Base-by-base conservation (phyloP, 2,329 filamentous ascomycete species). In the Microdochium trichocladiopsis region DNA sequence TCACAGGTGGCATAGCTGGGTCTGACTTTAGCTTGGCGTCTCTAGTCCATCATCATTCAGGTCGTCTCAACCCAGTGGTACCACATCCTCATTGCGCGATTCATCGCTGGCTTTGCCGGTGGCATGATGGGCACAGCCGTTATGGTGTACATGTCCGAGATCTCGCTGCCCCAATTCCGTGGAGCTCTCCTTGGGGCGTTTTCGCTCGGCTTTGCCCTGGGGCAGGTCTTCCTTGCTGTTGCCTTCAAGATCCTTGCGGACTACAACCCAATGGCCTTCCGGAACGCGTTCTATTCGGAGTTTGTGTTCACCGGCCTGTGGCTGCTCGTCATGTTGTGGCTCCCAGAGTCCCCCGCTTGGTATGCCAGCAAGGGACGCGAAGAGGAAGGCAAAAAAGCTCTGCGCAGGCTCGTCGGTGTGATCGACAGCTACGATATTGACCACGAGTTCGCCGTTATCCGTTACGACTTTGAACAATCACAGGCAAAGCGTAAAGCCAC, bases 371-470 rank as follows among this genome's bases (percentile, higher is more conserved):
- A 37, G 33, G 33, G 33, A 5, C 33, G 33, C 14, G 33, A 22
- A 21, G 54, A 55, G 0, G 53, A 61, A 16, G 56, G 49, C 5
- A 60, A 59, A 18, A 58, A 58, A 23, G 52, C 55, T 0, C 41
- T 53, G n/a, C 25, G 28, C n/a, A 12, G 49, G 5, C 50, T 61
- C 1, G 33, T 54, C 18, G 54, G 52, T 2, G 25, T 47, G 5
- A 50, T 54, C 12, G 48, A 56, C 2, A 50, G 49, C 3, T 53
- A 51, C 49, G 41, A 53, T 47, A 18, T 61, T 33, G 56, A 60
- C 11, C 55, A 55, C 23, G 60, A 62, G 47, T 62, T 59, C 41
- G 51, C 56, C 2, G 56, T 59, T 16, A 51, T 59, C 16, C 47
- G 47, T n/a, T 56, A 56, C 47, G 59, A 61, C 51, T n/a, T 52